These are phyloP conservation scores for Leptodermis oblonga DNA, from an alignment of 257 asterid species.

Conservation along the genomic window DNA sequence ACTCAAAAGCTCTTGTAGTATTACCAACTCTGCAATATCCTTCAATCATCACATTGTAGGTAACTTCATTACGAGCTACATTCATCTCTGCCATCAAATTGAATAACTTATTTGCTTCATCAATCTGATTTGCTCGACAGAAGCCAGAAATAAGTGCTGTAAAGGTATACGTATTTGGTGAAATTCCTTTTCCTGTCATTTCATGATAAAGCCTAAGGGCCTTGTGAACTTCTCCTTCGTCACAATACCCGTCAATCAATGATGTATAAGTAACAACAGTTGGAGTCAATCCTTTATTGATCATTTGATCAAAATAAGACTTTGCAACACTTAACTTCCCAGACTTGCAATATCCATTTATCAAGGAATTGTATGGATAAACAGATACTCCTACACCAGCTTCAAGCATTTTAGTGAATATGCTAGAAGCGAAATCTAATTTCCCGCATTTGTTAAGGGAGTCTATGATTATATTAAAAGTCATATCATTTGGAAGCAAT, in stretches of 20 bases:
- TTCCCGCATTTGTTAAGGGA: slow-evolving; percentile 65
- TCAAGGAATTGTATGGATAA: slow-evolving; percentile 67
- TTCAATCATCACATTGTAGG: slow-evolving; percentile 78
- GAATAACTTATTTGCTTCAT: slow-evolving; percentile 56
- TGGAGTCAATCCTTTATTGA: slow-evolving; percentile 54
- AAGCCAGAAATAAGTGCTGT: slow-evolving; percentile 70
- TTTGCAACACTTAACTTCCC: slow-evolving; percentile 54
- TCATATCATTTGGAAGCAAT: slow-evolving; percentile 51
- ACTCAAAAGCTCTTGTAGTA: slow-evolving; percentile 51
- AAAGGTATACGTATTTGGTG: slow-evolving; percentile 65
- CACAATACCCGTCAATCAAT: slow-evolving; percentile 74
- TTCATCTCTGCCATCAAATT: slow-evolving; percentile 51
- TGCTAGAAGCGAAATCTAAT: slow-evolving; percentile 42
- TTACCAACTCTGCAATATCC: slow-evolving; percentile 66
- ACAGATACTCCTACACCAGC: slow-evolving; percentile 45
- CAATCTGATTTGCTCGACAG: slow-evolving; percentile 51
- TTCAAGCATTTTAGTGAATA: slow-evolving; percentile 50
- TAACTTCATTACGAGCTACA: slow-evolving; percentile 63
- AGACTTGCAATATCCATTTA: slow-evolving; percentile 69
- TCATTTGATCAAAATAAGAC: slow-evolving; percentile 45
- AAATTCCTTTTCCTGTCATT: slow-evolving; percentile 77
- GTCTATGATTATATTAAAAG: slow-evolving; percentile 56
- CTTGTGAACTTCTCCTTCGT: slow-evolving; percentile 53
- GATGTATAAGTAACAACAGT: slow-evolving; percentile 86
- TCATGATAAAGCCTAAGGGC: slow-evolving; percentile 68